These are phyloP conservation scores for Fusarium piperis DNA, from an alignment of 2,329 filamentous ascomycete species.

Conservation along the genomic window DNA sequence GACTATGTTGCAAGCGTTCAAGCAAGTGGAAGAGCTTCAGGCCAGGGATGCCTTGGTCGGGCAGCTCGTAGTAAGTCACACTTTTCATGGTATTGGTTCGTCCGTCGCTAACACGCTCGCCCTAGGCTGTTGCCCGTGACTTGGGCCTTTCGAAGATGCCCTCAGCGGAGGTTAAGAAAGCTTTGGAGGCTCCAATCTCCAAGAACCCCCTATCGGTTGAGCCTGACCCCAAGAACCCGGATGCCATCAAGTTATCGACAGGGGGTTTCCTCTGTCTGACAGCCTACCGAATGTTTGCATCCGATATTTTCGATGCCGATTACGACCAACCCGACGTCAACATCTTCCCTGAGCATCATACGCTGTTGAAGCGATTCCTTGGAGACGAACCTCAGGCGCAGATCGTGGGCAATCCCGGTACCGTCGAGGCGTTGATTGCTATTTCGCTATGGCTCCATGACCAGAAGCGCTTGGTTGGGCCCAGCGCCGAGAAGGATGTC, in stretches of 20 bases:
- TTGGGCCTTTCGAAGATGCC: constrained; percentile 62
- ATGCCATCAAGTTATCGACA: constrained; percentile 66
- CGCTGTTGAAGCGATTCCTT: constrained; percentile 64
- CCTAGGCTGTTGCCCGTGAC: constrained; percentile 71
- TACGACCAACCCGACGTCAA: constrained; percentile 62
- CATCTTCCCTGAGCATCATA: constrained; percentile 69
- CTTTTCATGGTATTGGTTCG: background rate
- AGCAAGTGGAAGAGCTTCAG: constrained; percentile 68
- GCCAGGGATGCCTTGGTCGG: constrained; percentile 74
- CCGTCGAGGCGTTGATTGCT: constrained; percentile 67
- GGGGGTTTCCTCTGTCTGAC: constrained; percentile 68
- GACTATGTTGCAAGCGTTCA: constrained; percentile 72
- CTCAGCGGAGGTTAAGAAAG: constrained; percentile 56
- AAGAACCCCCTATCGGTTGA: constrained; percentile 58
- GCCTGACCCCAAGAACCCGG: constrained; percentile 57
- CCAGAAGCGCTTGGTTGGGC: constrained; percentile 53
- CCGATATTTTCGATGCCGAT: constrained; percentile 68
- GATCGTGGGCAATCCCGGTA: constrained; percentile 62
- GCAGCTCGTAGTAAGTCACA: constrained; percentile 69
- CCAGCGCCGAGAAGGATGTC: constrained; percentile 47
- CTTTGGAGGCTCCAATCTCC: constrained; percentile 53
- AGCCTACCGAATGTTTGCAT: constrained; percentile 71
- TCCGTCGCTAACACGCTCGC: constrained; percentile 22
- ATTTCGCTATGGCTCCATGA: constrained; percentile 69
- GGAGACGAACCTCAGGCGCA: constrained; percentile 58